Evolutionary conservation across 164 flowering plant species (phyloP).

Genomic region (Pachysandra terminalis): DNA sequence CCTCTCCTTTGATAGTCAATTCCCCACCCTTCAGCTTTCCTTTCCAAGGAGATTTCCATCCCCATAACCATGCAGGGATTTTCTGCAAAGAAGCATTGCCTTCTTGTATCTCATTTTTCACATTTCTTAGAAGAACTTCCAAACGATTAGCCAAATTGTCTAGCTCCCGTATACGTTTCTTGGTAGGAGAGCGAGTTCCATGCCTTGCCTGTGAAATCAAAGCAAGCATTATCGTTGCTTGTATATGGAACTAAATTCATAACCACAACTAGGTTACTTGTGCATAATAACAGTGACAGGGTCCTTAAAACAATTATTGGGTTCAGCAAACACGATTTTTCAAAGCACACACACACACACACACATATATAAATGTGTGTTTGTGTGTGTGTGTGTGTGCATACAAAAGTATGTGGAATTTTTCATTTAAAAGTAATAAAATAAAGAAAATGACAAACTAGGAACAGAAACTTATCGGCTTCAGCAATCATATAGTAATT

Average conservation of each 20-base stretch:
- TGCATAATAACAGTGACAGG: too few species aligned
- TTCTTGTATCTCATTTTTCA: slow-evolving; percentile 25
- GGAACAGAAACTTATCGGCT: background rate
- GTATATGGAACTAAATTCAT: background rate
- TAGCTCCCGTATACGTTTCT: slow-evolving; percentile 70
- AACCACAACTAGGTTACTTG: too few species aligned
- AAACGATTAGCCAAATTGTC: slow-evolving; percentile 50
- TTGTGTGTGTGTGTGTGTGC: too few species aligned
- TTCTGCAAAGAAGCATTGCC: slow-evolving; percentile 25
- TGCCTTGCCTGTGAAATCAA: slow-evolving; percentile 69
- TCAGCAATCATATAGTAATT: background rate
- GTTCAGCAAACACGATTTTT: background rate
- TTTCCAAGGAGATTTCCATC: slow-evolving; percentile 94
- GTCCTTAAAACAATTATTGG: too few species aligned
- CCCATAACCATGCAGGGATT: slow-evolving; percentile 71
- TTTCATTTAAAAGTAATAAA: background rate
- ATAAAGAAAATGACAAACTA: background rate
- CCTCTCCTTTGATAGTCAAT: slow-evolving; percentile 66
- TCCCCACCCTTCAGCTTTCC: slow-evolving; percentile 85
- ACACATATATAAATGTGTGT: too few species aligned
- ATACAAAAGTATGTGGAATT: background rate
- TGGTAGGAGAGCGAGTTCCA: slow-evolving; percentile 95
- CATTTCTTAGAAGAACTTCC: slow-evolving; percentile 50
- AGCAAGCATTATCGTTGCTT: background rate
- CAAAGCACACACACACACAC: background rate